A percentile compares a stretch with the other conserved stretches of the same genome.
These are phyloP conservation scores for Lentinula sp. DNA, from an alignment of 768 basidiomycete species.

Conservation along the genomic window DNA sequence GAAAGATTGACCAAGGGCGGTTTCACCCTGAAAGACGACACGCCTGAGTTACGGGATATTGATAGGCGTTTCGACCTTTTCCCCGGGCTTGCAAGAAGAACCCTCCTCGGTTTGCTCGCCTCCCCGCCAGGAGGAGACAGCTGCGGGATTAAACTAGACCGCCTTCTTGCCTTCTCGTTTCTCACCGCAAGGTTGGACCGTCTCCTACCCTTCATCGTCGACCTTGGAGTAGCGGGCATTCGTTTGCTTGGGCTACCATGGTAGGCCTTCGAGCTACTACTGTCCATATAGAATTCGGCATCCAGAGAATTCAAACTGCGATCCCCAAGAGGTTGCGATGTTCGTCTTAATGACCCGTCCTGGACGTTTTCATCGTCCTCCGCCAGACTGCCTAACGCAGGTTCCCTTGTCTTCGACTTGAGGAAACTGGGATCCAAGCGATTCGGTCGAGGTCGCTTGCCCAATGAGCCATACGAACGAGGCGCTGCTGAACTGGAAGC, in stretches of 20 bases:
- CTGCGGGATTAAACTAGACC: conserved; percentile 80
- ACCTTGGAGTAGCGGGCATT: conserved; percentile 40
- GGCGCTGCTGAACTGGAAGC: conserved; percentile 13
- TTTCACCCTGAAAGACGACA: conserved; percentile 23
- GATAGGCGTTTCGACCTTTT: conserved; percentile 58
- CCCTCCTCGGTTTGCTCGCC: conserved; percentile 32
- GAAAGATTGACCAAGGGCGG: conserved; percentile 16
- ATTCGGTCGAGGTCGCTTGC: conserved; percentile 53
- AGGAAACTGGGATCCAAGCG: conserved; percentile 69
- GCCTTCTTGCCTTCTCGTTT: conserved; percentile 62
- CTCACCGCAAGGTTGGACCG: conserved; percentile 76
- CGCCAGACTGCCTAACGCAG: conserved; percentile 53
- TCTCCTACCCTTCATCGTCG: conserved; percentile 39
- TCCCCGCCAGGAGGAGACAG: conserved; percentile 42
- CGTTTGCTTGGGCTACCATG: conserved; percentile 44
- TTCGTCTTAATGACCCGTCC: conserved; percentile 23
- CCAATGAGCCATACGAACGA: conserved; percentile 23
- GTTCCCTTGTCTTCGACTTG: conserved; percentile 40
- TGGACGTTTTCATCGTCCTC: conserved; percentile 60
- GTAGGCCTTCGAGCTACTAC: conserved; percentile 2
- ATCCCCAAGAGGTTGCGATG: conserved; percentile 50
- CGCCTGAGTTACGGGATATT: conserved; percentile 23
- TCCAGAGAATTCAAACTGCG: conserved; percentile 52
- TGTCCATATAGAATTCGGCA: conserved; percentile 11
- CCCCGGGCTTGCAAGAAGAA: conserved; percentile 45